Base-by-base conservation (phyloP, 2,329 filamentous ascomycete genomes). In the Delphinella strobiligena region DNA sequence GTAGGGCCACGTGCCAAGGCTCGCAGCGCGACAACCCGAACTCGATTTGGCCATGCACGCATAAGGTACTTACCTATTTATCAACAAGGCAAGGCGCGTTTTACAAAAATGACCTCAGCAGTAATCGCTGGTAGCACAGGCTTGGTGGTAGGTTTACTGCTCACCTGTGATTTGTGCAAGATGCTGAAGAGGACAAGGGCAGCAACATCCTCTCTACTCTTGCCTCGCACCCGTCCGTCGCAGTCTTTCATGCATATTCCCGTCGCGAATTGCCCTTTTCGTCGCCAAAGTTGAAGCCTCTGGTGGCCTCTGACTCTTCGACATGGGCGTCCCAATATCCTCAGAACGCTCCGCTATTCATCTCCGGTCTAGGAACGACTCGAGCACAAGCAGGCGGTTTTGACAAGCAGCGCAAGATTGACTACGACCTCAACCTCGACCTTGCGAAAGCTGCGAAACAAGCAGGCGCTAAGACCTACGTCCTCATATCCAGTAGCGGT, bases 371-470 rank as follows among this genome's bases (percentile, higher is more conserved):
- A 1, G 89, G 80, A 42, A 94, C 86, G 2, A 95, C 88, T 0
- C 75, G 78, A 36, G 80, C 68, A 0, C 69, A 71, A 10, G 87
- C 86, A 0, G 88, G 88, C 45, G 70, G 81, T 42, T 64, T 93
- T 48, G 80, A 77, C 19, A 77, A 79, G 45, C 89, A 95, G 63
- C 82, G 85, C 64, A 82, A 83, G 55, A 83, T 95, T 47, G 89
- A 95, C 63, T 75, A 87, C 55, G 86, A 91, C 54, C 68, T 94
- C 33, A 93, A 93, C 61, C 60, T 93, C 36, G 78, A 80, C 47
- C 69, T 93, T 17, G 87, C 84, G 3, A 71, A 73, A 45, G 78
- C 81, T 0, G 85, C 88, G 32, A 84, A 80, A 54, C 72, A 71
- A 3, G 75, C 78, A 1, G 85, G 85, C 27, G 72, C 75, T 9